phyloP scores from a whole-genome alignment of 805 yeast species.

The Candida oleophila region DNA sequence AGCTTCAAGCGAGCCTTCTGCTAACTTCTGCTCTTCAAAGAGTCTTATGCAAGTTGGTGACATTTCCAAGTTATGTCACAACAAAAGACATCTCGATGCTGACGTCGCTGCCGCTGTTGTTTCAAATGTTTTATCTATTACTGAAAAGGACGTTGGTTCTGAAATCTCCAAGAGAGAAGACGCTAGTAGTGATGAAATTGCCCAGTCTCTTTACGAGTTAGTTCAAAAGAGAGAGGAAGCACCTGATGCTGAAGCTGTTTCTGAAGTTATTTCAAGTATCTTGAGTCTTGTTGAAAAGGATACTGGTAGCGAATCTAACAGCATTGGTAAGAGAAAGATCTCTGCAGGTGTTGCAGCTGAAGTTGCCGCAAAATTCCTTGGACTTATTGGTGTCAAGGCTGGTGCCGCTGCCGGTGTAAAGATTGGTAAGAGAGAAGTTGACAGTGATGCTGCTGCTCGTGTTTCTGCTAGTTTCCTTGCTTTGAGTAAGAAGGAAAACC shows the following conservation, averaged over 20 bases:
- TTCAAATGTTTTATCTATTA: constrained; percentile 9
- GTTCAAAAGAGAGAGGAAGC: constrained; percentile 3
- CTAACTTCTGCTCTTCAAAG: constrained; percentile 9
- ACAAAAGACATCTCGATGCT: constrained; percentile 10
- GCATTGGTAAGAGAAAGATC: constrained; percentile 12
- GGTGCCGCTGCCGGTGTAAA: constrained; percentile 10
- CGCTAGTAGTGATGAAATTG: background rate
- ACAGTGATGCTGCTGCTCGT: constrained; percentile 10
- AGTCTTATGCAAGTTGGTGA: constrained; percentile 12
- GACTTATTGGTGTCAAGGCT: constrained; percentile 11
- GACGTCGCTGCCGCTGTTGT: constrained; percentile 9
- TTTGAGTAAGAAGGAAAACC: background rate
- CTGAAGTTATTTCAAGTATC: constrained; percentile 13
- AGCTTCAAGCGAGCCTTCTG: constrained; percentile 10
- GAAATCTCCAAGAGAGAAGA: constrained; percentile 12
- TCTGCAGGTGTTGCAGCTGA: constrained; percentile 8
- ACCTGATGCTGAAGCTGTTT: constrained; percentile 8
- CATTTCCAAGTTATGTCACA: background rate
- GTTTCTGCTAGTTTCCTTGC: constrained; percentile 1
- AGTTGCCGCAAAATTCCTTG: constrained; percentile 9
- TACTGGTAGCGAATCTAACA: constrained; percentile 7
- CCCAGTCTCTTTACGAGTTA: background rate
- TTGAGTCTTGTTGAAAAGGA: constrained; percentile 11
- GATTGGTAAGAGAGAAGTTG: constrained; percentile 7
- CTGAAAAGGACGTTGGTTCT: constrained; percentile 6